Percentiles rank a stretch among this genome's conserved stretches.
These are phyloP conservation scores for Elaphomyces granulatus DNA, from an alignment of 495 filamentous ascomycete species.

Conservation along the genomic window DNA sequence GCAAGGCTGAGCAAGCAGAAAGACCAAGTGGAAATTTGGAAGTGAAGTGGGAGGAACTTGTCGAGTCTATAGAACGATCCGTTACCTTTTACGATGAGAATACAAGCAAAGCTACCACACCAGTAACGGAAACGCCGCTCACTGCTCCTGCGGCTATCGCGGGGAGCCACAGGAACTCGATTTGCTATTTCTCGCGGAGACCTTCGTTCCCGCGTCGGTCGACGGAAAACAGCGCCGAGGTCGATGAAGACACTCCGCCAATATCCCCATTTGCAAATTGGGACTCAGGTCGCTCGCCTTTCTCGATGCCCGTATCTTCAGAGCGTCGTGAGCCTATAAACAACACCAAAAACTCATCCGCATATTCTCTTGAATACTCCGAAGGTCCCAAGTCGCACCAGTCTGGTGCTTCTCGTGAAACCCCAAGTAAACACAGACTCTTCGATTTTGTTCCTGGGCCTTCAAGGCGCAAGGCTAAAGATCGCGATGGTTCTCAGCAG, in stretches of 20 bases:
- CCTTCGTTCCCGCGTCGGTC: slow-evolving; percentile 30
- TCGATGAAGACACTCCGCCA: slow-evolving; percentile 34
- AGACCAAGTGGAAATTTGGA: slow-evolving; percentile 44
- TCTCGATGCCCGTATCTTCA: slow-evolving; percentile 29
- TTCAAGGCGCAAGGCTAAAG: slow-evolving; percentile 31
- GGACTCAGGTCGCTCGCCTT: slow-evolving; percentile 32
- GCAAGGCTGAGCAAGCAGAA: slow-evolving; percentile 56
- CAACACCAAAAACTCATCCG: slow-evolving; percentile 35
- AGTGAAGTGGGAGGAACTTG: slow-evolving; percentile 56
- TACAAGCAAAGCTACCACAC: slow-evolving; percentile 27
- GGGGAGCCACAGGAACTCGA: slow-evolving; percentile 28
- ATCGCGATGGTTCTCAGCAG: slow-evolving; percentile 27
- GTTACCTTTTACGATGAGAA: slow-evolving; percentile 33
- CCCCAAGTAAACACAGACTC: slow-evolving; percentile 34
- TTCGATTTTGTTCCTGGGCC: slow-evolving; percentile 33
- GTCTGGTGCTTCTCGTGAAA: slow-evolving; percentile 31
- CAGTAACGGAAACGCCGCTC: slow-evolving; percentile 24
- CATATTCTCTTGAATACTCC: slow-evolving; percentile 30
- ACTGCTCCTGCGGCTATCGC: slow-evolving; percentile 23
- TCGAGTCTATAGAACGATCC: slow-evolving; percentile 50
- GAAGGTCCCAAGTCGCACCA: slow-evolving; percentile 28
- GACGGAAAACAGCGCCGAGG: slow-evolving; percentile 25
- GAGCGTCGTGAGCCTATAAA: slow-evolving; percentile 33
- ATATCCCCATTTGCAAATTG: slow-evolving; percentile 39
- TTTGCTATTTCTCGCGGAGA: slow-evolving; percentile 29